Conservation (phyloP, 2,329 filamentous ascomycete genomes). For the Colletotrichum scovillei region DNA sequence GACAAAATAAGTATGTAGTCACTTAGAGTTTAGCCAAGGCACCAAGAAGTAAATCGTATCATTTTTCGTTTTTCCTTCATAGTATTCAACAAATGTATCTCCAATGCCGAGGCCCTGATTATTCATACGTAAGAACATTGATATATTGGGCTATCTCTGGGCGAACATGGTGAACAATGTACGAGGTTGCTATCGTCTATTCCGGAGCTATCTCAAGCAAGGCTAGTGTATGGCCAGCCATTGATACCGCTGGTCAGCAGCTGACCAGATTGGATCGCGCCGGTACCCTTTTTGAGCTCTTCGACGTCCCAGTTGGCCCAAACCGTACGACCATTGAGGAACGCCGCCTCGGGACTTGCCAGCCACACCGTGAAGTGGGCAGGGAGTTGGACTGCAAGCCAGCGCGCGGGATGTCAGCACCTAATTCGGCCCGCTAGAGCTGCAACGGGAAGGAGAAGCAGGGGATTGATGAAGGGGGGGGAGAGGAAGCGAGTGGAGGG, state of each 20-base stretch:
- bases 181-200: not conserved
- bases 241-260: slow-evolving; percentile 26
- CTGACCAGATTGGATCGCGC: slow-evolving; percentile 13
- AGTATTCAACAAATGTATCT: not conserved
- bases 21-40: not conserved
- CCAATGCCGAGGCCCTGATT: not conserved
- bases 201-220: not conserved
- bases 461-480: not conserved
- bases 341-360: slow-evolving; percentile 55
- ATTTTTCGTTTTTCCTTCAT: not conserved
- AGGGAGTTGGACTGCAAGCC: slow-evolving; percentile 46
- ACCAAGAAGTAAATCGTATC: not conserved
- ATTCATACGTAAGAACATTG: not conserved
- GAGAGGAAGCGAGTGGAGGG: not conserved
- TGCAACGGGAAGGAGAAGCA: slow-evolving; percentile 1
- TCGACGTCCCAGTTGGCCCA: slow-evolving; percentile 64
- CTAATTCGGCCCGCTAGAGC: slow-evolving; percentile 3
- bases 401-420: slow-evolving; percentile 17
- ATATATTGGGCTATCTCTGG: not conserved
- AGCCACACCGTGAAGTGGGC: slow-evolving; percentile 58
- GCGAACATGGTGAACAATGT: not conserved
- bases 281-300: slow-evolving; percentile 51
- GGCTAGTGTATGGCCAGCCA: slow-evolving; percentile 22
- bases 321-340: slow-evolving; percentile 57
- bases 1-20: not conserved